Percentiles rank a stretch among this genome's conserved stretches.
Evolutionary conservation across 2,329 filamentous ascomycete genomes (phyloP).

Genomic region (Aspergillus calidoustus): DNA sequence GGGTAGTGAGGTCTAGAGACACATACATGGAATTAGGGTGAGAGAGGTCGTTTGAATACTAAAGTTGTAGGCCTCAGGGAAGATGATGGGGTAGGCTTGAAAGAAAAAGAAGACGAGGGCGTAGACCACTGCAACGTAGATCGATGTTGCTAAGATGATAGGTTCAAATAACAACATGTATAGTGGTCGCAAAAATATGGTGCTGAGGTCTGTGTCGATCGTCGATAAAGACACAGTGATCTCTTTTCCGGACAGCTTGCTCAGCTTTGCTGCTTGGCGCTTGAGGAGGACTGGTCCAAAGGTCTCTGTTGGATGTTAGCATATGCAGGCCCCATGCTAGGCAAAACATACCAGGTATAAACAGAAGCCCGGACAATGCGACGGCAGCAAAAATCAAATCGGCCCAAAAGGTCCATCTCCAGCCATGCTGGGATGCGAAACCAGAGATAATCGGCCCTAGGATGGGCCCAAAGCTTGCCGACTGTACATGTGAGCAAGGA

Average conservation of each 20-base stretch:
- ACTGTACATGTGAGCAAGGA: constrained; percentile 20
- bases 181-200: constrained; percentile 73
- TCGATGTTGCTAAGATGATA: constrained; percentile 71
- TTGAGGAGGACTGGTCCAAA: constrained; percentile 64
- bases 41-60: constrained; percentile 68
- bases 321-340: not conserved
- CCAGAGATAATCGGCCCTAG: constrained; percentile 52
- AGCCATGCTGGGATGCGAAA: constrained; percentile 44
- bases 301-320: constrained; percentile 52
- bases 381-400: constrained; percentile 66
- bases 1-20: no score
- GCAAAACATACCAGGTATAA: constrained; percentile 55
- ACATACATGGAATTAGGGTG: constrained; percentile 65
- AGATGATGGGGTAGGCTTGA: constrained; percentile 74
- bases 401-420: constrained; percentile 60
- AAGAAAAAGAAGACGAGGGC: constrained; percentile 75
- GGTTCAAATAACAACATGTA: constrained; percentile 74
- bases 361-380: constrained; percentile 63
- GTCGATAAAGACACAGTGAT: constrained; percentile 57
- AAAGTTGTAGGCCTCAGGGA: constrained; percentile 66
- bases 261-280: constrained; percentile 60
- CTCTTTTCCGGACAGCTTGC: constrained; percentile 56
- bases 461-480: constrained; percentile 47
- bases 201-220: constrained; percentile 65
- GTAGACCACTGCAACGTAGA: constrained; percentile 74